phyloP scores from a whole-genome alignment of 805 yeast species.

The Candida suzukii region DNA sequence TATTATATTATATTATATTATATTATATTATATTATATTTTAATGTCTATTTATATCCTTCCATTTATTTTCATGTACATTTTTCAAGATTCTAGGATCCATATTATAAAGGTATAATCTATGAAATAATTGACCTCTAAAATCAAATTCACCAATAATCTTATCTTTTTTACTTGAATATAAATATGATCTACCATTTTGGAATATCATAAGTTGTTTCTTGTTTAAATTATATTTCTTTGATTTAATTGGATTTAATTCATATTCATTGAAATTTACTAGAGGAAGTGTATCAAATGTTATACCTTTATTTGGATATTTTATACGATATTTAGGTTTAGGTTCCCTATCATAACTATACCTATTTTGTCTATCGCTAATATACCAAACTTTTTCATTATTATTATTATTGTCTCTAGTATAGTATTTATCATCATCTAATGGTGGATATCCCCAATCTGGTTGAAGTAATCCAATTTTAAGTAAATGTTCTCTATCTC shows the following conservation, averaged over 20 bases:
- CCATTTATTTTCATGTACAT: constrained; percentile 1
- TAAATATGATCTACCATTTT: constrained; percentile 5
- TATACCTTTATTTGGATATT: not conserved
- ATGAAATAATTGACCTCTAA: constrained; percentile 7
- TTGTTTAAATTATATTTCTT: not conserved
- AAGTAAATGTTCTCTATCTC: not conserved
- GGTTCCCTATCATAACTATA: not conserved
- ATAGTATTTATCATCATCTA: not conserved
- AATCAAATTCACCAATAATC: constrained; percentile 3
- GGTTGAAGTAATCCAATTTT: not conserved
- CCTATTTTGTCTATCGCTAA: too few species aligned
- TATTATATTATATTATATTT: too few species aligned
- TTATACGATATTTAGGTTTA: not conserved
- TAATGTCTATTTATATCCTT: not conserved
- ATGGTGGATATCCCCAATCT: not conserved
- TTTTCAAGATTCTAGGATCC: not conserved
- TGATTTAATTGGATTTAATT: constrained; percentile 3
- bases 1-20: not conserved
- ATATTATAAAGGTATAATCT: constrained; percentile 1
- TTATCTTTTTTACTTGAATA: not conserved
- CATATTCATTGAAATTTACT: constrained; percentile 6
- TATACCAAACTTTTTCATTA: too few species aligned
- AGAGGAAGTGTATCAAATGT: not conserved
- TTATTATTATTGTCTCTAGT: too few species aligned
- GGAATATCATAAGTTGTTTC: constrained; percentile 3